Percentiles rank a stretch among this genome's conserved stretches.
Conservation (phyloP, 2,329 filamentous ascomycete genomes). For the Metarhizium rileyi region DNA sequence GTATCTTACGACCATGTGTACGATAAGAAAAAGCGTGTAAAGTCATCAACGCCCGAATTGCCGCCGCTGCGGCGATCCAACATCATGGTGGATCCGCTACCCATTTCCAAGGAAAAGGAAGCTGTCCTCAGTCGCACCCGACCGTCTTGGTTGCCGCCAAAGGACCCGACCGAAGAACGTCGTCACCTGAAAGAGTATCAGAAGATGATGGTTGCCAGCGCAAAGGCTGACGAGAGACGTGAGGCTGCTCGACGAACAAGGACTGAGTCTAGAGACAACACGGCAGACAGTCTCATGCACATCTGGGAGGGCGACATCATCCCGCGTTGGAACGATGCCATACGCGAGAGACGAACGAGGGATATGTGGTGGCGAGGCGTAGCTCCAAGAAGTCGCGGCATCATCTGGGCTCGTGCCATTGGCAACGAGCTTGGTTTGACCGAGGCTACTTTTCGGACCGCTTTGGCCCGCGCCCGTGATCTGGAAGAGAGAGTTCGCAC, state of each 20-base stretch:
- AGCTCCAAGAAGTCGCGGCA: constrained; percentile 57
- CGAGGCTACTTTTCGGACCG: constrained; percentile 58
- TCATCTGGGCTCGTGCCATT: constrained; percentile 61
- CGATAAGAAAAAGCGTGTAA: constrained; percentile 45
- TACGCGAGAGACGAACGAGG: constrained; percentile 57
- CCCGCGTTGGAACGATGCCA: constrained; percentile 64
- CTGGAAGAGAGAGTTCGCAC: constrained; percentile 47
- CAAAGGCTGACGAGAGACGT: constrained; percentile 49
- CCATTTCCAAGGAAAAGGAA: constrained; percentile 79
- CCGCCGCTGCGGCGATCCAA: constrained; percentile 63
- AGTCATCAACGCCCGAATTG: constrained; percentile 58
- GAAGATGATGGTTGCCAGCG: constrained; percentile 63
- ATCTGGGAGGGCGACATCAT: constrained; percentile 71
- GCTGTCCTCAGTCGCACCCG: constrained; percentile 71
- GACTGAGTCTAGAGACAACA: constrained; percentile 44
- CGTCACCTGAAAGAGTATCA: constrained; percentile 80
- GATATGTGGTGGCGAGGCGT: constrained; percentile 80
- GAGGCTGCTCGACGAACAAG: constrained; percentile 43
- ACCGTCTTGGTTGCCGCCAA: constrained; percentile 77
- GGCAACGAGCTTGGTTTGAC: constrained; percentile 65
- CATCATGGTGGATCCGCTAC: constrained; percentile 76
- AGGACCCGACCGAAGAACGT: constrained; percentile 83
- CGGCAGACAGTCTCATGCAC: constrained; percentile 43
- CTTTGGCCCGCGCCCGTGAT: constrained; percentile 55
- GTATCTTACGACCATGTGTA: constrained; percentile 22